These are phyloP conservation scores for Helminthosporium solani DNA, from an alignment of 2,329 filamentous ascomycete species.

Conservation along the genomic window DNA sequence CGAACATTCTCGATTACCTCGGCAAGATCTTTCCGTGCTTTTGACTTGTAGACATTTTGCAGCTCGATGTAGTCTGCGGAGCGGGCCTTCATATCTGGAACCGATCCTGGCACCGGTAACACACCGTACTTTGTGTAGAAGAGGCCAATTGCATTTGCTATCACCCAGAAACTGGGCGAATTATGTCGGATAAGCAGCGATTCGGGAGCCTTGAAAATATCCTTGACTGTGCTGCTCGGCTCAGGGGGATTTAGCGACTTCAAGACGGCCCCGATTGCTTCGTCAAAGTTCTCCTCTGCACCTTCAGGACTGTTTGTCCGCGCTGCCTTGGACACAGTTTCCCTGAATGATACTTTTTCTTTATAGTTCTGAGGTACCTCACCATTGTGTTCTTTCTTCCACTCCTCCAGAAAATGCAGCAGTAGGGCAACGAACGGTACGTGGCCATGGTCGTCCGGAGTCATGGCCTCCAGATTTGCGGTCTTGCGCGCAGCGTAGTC, in stretches of 20 bases:
- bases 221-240: conserved; percentile 67
- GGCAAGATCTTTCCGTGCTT: conserved; percentile 74
- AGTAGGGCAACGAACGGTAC: conserved; percentile 83
- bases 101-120: conserved; percentile 78
- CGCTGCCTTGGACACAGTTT: conserved; percentile 65
- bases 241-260: conserved; percentile 75
- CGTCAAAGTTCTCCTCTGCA: conserved; percentile 95
- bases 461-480: conserved; percentile 66
- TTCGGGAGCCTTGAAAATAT: conserved; percentile 74
- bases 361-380: conserved; percentile 71
- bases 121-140: conserved; percentile 74
- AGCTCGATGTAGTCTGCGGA: conserved; percentile 86
- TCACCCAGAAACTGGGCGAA: conserved; percentile 80
- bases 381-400: conserved; percentile 72
- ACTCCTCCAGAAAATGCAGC: conserved; percentile 76
- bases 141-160: conserved; percentile 72
- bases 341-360: conserved; percentile 82
- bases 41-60: conserved; percentile 89
- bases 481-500: conserved; percentile 69
- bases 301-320: conserved; percentile 76
- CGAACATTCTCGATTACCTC: conserved; percentile 71
- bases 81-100: conserved; percentile 97
- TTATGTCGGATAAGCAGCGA: conserved; percentile 49
- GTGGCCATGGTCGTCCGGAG: conserved; percentile 84
- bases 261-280: conserved; percentile 82